Base-by-base conservation (phyloP, 306 rosid species). In the Psophocarpus tetragonolobus region DNA sequence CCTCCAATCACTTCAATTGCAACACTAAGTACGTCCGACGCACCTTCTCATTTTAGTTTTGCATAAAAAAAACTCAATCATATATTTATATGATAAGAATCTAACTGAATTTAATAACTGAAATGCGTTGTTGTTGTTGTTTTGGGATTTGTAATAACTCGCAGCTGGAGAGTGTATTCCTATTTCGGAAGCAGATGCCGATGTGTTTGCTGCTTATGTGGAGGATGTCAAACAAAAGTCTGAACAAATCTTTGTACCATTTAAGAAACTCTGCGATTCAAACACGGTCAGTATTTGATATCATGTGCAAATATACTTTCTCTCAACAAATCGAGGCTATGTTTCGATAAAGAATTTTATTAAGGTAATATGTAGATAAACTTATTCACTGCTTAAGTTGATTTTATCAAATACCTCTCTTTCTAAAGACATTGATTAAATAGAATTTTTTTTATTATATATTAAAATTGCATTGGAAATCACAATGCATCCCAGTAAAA, bases 121-220 rank as follows among this genome's bases (percentile, higher is more conserved):
- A 58, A 74, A 78, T 51, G 71, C 53, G 60, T 73, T 72, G 63
- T 58, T 13, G 41, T 20, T 79, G 57, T 33, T 83, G 23, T 64
- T 77, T 74, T 75, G 71, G 76, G 7, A 54, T 29, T 67, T 80
- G 30, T 44, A 12, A 47, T 77, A 12, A 47, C 75, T 61, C 23
- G 36, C 86, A 95, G 98, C 81, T 51, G 97, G 97, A 84, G 92
- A 88, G 71, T 77, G 38, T 77, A 80, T 88, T 75, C 88, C 97
- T 4, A 73, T 95, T 27, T 60, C 84, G 4, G 91, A 91, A 76
- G 87, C 90, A 24, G 92, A 86, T 13, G 84, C 82, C 8, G 73
- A 82, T 26, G 81, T 83, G 70, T 93, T 85, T 60, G 87, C 87
- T 26, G 83, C 87, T 60, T 95, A 80, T 14, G 85, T 88, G 81